Percentiles rank a stretch among this genome's conserved stretches.
Conservation (phyloP, 2,329 filamentous ascomycete genomes). For the Hypocrella siamensis region DNA sequence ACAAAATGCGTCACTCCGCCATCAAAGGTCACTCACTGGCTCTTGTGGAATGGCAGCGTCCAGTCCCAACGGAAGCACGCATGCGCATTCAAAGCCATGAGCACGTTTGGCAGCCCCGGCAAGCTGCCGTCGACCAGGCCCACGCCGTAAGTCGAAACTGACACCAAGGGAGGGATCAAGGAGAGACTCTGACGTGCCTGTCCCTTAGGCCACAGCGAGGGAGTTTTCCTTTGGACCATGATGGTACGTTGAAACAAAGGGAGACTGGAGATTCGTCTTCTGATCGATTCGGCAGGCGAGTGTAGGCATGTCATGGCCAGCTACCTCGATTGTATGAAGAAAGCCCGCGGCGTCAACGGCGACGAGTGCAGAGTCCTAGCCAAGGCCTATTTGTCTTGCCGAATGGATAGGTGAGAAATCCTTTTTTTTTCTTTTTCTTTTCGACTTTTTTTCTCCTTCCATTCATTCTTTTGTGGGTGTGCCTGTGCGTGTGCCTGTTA, state of each 20-base stretch:
- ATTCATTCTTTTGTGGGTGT: too few relatives aligned
- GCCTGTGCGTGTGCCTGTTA: too few relatives aligned
- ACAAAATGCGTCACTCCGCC: too few relatives aligned
- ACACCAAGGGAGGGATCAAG: not conserved
- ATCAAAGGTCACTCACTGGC: too few relatives aligned
- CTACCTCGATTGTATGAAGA: conserved; percentile 81
- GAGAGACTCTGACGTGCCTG: conserved; percentile 2
- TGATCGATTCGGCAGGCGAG: conserved; percentile 44
- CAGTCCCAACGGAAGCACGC: too few relatives aligned
- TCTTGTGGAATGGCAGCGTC: too few relatives aligned
- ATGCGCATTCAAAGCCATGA: conserved; percentile 23
- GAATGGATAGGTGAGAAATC: conserved; percentile 72
- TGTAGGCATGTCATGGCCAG: conserved; percentile 78
- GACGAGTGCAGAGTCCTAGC: conserved; percentile 71
- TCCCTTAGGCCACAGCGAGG: conserved; percentile 63
- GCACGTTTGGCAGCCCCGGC: conserved; percentile 56
- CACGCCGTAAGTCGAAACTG: conserved; percentile 41
- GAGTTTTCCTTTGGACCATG: conserved; percentile 92
- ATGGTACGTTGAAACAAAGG: conserved; percentile 30
- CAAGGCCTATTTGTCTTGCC: conserved; percentile 76
- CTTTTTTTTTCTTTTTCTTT: not conserved
- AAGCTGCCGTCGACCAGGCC: conserved; percentile 51
- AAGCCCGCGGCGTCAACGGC: conserved; percentile 69
- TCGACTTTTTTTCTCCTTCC: not conserved
- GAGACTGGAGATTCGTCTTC: not conserved